phyloP scores from a whole-genome alignment of 2,329 filamentous ascomycete species.

The Aspergillus udagawae region DNA sequence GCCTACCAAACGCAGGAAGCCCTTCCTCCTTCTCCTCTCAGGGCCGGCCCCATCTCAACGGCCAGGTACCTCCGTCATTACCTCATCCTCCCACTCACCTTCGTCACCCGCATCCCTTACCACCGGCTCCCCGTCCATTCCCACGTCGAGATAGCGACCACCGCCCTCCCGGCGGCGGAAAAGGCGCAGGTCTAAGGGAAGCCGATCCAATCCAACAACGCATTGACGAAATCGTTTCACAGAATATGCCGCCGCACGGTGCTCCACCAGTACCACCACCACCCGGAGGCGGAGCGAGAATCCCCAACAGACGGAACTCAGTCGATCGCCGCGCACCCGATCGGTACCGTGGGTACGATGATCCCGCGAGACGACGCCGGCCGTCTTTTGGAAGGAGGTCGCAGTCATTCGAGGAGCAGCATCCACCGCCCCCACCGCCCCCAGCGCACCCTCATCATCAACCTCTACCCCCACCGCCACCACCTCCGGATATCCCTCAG shows the following conservation, averaged over 20 bases:
- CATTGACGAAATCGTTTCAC: conserved; percentile 34
- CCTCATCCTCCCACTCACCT: conserved; percentile 9
- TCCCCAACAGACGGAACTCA: neutral
- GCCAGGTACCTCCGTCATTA: conserved; percentile 11
- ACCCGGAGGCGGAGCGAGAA: neutral
- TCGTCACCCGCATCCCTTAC: conserved; percentile 20
- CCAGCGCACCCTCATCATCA: neutral
- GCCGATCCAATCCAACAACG: conserved; percentile 33
- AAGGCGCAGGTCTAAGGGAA: conserved; percentile 3
- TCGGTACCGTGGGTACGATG: conserved; percentile 15
- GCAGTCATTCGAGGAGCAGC: conserved; percentile 4
- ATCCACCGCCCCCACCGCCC: conserved; percentile 4
- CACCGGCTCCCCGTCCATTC: conserved; percentile 14
- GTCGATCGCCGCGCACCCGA: conserved; percentile 13
- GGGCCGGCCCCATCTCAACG: conserved; percentile 14
- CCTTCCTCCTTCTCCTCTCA: conserved; percentile 9
- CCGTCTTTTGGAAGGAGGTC: conserved; percentile 3
- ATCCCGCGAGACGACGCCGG: conserved; percentile 11
- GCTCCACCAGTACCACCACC: neutral
- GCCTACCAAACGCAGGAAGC: conserved; percentile 3
- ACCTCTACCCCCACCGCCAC: conserved; percentile 14
- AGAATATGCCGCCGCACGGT: conserved; percentile 16
- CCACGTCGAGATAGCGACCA: conserved; percentile 15
- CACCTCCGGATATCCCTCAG: conserved; percentile 5
- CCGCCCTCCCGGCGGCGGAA: conserved; percentile 2